Conservation (phyloP, 805 yeast genomes). For the Grigorovia jiainica region DNA sequence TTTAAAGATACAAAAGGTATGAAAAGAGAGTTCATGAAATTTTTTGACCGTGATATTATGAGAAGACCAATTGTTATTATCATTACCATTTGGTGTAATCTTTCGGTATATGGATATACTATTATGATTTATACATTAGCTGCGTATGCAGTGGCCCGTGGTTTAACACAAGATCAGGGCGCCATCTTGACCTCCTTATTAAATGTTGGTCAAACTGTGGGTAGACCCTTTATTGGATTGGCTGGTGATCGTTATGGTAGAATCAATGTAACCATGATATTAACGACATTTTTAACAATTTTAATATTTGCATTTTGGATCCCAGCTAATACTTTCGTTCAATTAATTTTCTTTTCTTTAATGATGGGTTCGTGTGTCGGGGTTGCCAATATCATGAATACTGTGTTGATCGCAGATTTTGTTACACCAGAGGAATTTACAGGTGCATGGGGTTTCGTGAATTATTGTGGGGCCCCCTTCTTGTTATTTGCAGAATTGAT, state of each 20-base stretch:
- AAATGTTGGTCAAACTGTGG: conserved; percentile 39
- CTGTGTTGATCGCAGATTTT: conserved; percentile 35
- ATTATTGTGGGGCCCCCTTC: conserved; percentile 22
- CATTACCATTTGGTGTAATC: conserved; percentile 31
- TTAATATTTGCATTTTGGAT: conserved; percentile 43
- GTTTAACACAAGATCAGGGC: conserved; percentile 36
- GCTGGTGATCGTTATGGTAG: conserved; percentile 39
- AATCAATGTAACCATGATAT: conserved; percentile 35
- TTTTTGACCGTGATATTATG: conserved; percentile 30
- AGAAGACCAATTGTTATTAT: conserved; percentile 26
- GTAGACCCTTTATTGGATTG: conserved; percentile 41
- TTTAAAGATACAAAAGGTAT: conserved; percentile 13
- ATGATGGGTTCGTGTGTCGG: conserved; percentile 39
- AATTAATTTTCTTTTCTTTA: conserved; percentile 35
- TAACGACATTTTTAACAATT: conserved; percentile 30
- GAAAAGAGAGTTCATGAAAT: conserved; percentile 19
- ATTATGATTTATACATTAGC: conserved; percentile 39
- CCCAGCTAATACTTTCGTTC: conserved; percentile 33
- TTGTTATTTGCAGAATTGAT: conserved; percentile 43
- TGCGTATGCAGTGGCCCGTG: conserved; percentile 39
- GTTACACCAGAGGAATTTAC: conserved; percentile 31
- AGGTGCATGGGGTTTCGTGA: conserved; percentile 32
- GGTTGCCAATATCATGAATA: conserved; percentile 35
- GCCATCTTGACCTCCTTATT: conserved; percentile 37
- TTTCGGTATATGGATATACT: conserved; percentile 33